Conservation (phyloP, 2,329 filamentous ascomycete species). For the Aspergillus sp. region DNA sequence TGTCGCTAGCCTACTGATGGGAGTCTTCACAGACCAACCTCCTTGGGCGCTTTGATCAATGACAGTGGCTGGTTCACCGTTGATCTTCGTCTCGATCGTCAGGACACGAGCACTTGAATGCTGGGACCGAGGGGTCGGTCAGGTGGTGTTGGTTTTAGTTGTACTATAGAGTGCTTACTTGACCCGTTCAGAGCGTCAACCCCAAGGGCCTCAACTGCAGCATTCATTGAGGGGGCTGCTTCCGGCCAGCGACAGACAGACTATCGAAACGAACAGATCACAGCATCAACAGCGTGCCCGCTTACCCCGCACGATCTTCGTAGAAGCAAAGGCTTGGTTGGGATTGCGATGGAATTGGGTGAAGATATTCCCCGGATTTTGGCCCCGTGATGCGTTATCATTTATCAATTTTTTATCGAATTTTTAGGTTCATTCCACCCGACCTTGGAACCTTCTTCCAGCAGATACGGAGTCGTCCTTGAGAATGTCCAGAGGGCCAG, state of each 20-base stretch:
- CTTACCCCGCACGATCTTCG: constrained; percentile 13
- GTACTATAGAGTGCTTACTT: background rate
- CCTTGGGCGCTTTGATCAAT: background rate
- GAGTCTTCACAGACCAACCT: background rate
- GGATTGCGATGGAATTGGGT: background rate
- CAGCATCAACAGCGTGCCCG: background rate
- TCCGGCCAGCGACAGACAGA: background rate
- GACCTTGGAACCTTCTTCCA: background rate
- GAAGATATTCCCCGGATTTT: constrained; percentile 6
- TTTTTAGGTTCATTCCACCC: background rate
- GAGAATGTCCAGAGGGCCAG: background rate
- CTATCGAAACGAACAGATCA: constrained; percentile 1
- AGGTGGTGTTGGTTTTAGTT: background rate
- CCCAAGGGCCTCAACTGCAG: background rate
- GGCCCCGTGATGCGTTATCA: background rate
- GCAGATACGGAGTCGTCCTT: too few relatives aligned
- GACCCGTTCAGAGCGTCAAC: background rate
- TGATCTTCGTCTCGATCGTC: background rate
- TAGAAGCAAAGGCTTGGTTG: constrained; percentile 5
- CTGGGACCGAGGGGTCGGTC: background rate
- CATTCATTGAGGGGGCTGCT: background rate
- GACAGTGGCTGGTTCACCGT: background rate
- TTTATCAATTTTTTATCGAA: background rate
- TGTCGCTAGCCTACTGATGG: too few relatives aligned
- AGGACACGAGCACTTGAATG: background rate